A percentile compares a stretch with the other conserved stretches of the same genome.
phyloP scores from a whole-genome alignment of 768 basidiomycete species.

The Gymnopilus dilepis region DNA sequence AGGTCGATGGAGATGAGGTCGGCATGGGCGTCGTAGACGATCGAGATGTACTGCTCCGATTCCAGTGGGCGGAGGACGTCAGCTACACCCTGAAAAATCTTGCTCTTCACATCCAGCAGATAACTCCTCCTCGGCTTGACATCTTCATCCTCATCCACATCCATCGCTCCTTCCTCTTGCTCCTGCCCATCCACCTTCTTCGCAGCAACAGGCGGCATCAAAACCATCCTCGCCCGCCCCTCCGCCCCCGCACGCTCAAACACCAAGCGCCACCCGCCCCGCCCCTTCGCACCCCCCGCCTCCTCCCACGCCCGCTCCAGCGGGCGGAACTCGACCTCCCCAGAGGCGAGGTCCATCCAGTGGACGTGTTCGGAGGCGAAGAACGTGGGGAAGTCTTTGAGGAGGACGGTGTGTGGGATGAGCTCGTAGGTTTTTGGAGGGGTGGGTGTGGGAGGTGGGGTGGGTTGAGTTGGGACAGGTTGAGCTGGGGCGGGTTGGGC shows the following conservation, averaged over 20 bases:
- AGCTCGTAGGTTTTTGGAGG: slow-evolving; percentile 36
- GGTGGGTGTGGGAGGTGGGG: slow-evolving; percentile 6
- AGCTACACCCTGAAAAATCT: slow-evolving; percentile 21
- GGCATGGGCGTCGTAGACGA: slow-evolving; percentile 19
- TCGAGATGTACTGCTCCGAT: slow-evolving; percentile 12
- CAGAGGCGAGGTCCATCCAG: slow-evolving; percentile 36
- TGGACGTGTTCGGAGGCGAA: slow-evolving; percentile 37
- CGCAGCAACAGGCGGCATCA: neutral
- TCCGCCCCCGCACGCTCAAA: too few relatives aligned
- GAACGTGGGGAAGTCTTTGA: slow-evolving; percentile 34
- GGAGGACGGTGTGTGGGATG: slow-evolving; percentile 35
- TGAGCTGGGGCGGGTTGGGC: too few relatives aligned
- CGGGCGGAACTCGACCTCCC: slow-evolving; percentile 40
- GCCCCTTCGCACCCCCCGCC: too few relatives aligned
- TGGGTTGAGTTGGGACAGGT: too few relatives aligned
- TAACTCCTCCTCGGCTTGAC: neutral
- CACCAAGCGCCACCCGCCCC: too few relatives aligned
- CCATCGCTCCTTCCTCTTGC: too few relatives aligned
- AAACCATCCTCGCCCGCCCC: slow-evolving; percentile 21
- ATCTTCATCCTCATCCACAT: too few relatives aligned
- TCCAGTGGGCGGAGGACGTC: slow-evolving; percentile 18
- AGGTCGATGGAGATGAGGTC: slow-evolving; percentile 34
- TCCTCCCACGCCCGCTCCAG: slow-evolving; percentile 33
- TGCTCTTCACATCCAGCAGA: slow-evolving; percentile 32
- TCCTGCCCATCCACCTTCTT: too few relatives aligned